phyloP scores from a whole-genome alignment of 305 asterid genomes.

The Fraxinus latifolia region DNA sequence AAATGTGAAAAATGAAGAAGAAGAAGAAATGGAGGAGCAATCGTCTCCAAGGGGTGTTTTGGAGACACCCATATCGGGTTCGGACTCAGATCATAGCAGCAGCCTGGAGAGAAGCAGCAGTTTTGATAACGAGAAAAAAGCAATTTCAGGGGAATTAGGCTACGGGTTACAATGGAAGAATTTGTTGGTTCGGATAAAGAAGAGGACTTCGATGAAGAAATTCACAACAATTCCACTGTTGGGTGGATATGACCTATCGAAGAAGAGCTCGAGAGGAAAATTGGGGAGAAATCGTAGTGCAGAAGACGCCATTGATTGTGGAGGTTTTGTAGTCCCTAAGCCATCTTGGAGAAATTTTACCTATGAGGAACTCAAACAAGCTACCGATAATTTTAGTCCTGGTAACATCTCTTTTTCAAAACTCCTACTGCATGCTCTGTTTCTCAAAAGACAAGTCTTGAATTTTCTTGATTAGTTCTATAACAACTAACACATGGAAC shows the following conservation, averaged over 20 bases:
- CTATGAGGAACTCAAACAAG: constrained; percentile 54
- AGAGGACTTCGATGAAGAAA: constrained; percentile 39
- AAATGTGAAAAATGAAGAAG: constrained; percentile 3
- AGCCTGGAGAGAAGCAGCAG: constrained; percentile 39
- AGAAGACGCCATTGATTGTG: constrained; percentile 50
- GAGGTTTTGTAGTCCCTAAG: constrained; percentile 51
- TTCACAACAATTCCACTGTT: constrained; percentile 52
- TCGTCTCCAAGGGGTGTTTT: constrained; percentile 70
- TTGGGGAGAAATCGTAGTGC: constrained; percentile 52
- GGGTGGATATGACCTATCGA: constrained; percentile 49
- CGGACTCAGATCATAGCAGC: constrained; percentile 48
- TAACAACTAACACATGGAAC: not conserved
- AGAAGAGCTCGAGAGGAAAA: constrained; percentile 41
- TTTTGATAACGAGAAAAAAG: constrained; percentile 29
- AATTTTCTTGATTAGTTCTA: not conserved
- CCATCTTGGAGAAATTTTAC: constrained; percentile 82
- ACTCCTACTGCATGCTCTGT: not conserved
- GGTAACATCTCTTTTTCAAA: constrained; percentile 34
- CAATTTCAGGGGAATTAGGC: constrained; percentile 26
- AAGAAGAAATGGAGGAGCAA: constrained; percentile 33
- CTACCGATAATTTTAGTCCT: constrained; percentile 63
- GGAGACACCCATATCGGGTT: constrained; percentile 51
- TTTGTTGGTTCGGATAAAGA: constrained; percentile 54
- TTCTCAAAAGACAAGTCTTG: not conserved
- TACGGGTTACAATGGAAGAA: constrained; percentile 64